These are phyloP conservation scores for Porphyrellus sp. DNA, from an alignment of 1,284 basidiomycete genomes.

Conservation along the genomic window DNA sequence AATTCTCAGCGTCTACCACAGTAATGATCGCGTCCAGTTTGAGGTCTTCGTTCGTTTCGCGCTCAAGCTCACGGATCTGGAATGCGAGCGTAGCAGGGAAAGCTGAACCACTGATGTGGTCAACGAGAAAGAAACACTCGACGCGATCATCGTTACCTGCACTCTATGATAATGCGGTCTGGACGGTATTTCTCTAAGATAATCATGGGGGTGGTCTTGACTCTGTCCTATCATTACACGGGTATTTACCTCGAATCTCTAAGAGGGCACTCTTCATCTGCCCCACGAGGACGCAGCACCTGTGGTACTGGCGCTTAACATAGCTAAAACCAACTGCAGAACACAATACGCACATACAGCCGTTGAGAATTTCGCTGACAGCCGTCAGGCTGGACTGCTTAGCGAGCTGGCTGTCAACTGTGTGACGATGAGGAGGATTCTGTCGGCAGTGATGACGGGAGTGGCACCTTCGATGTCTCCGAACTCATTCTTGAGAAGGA, in stretches of 20 bases:
- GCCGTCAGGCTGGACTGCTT: slow-evolving; percentile 78
- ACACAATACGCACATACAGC: slow-evolving; percentile 68
- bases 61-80: slow-evolving; percentile 85
- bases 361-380: slow-evolving; percentile 89
- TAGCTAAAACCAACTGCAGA: neutral
- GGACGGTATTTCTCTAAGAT: slow-evolving; percentile 70
- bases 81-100: slow-evolving; percentile 90
- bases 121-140: slow-evolving; percentile 1
- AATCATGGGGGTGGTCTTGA: neutral
- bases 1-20: slow-evolving; percentile 88
- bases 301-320: slow-evolving; percentile 29
- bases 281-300: slow-evolving; percentile 89
- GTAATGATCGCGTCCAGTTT: slow-evolving; percentile 87
- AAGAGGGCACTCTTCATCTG: slow-evolving; percentile 86
- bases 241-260: slow-evolving; percentile 71
- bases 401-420: slow-evolving; percentile 86
- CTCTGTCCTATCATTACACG: neutral
- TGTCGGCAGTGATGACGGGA: neutral
- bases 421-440: slow-evolving; percentile 2
- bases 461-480: slow-evolving; percentile 72
- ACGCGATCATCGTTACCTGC: slow-evolving; percentile 61
- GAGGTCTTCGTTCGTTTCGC: slow-evolving; percentile 69
- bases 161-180: slow-evolving; percentile 90
- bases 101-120: slow-evolving; percentile 65
- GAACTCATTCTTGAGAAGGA: slow-evolving; percentile 87